These are phyloP conservation scores for Quercus alba DNA, from an alignment of 306 rosid genomes.

Conservation along the genomic window DNA sequence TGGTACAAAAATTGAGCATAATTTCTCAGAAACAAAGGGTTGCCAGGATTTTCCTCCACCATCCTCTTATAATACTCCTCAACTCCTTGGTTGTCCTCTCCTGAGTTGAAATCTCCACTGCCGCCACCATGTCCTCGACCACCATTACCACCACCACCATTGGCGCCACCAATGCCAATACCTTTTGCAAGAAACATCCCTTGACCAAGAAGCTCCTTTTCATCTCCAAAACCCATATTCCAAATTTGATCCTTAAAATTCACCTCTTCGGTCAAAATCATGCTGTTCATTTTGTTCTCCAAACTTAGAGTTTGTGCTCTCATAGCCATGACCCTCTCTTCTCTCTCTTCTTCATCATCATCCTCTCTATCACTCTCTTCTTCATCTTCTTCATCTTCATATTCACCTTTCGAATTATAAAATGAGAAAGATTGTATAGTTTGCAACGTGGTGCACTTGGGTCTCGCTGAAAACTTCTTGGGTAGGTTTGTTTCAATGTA, in stretches of 20 bases:
- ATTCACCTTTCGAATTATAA: conserved; percentile 12
- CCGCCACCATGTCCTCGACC: conserved; percentile 28
- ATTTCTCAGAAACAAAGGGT: conserved; percentile 74
- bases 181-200: conserved; percentile 54
- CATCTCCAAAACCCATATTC: conserved; percentile 26
- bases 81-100: conserved; percentile 43
- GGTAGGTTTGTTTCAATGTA: conserved; percentile 14
- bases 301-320: conserved; percentile 6
- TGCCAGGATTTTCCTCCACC: conserved; percentile 78
- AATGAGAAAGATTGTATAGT: conserved; percentile 59
- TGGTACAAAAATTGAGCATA: conserved; percentile 72
- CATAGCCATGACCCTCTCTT: conserved; percentile 6
- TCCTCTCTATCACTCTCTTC: conserved; percentile 39
- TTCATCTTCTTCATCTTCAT: conserved; percentile 49
- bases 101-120: conserved; percentile 37
- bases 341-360: conserved; percentile 23
- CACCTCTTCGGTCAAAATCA: conserved; percentile 32
- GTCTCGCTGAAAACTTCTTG: conserved; percentile 22
- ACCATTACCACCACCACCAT: conserved; percentile 41
- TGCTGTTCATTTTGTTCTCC: conserved; percentile 15
- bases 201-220: conserved; percentile 16
- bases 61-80: conserved; percentile 67
- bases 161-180: conserved; percentile 44
- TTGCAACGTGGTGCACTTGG: conserved; percentile 33
- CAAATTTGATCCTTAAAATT: conserved; percentile 30